These are phyloP conservation scores for Citrus inodora DNA, from an alignment of 345 rosid genomes.

Conservation along the genomic window DNA sequence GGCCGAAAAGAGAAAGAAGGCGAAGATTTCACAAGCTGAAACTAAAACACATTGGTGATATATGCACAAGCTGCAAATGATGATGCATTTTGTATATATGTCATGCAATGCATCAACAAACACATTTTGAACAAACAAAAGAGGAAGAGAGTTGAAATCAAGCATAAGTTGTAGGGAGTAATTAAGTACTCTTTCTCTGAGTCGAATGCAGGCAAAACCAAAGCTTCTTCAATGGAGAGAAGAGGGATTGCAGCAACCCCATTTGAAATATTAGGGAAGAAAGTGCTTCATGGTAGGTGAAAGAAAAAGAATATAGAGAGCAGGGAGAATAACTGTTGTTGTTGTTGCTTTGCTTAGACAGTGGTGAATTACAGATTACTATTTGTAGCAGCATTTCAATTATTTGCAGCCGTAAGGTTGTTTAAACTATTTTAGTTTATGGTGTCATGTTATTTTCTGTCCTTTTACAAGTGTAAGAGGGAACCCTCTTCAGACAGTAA, in stretches of 20 bases:
- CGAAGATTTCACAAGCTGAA: not conserved
- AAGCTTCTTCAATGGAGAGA: conserved; percentile 41
- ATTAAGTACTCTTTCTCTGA: conserved; percentile 23
- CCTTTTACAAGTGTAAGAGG: conserved; percentile 6
- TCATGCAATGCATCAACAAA: too few relatives aligned
- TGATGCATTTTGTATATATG: too few relatives aligned
- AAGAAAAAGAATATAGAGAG: conserved; percentile 13
- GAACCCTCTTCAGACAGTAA: not conserved
- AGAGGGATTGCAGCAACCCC: conserved; percentile 36
- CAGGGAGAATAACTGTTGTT: not conserved
- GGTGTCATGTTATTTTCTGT: conserved; percentile 17
- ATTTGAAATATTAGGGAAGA: conserved; percentile 12
- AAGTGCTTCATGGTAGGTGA: conserved; percentile 18
- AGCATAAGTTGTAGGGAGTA: not conserved
- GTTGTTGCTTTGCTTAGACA: conserved; percentile 20
- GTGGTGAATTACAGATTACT: conserved; percentile 7
- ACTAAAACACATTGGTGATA: not conserved
- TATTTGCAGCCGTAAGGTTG: conserved; percentile 9
- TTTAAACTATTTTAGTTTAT: not conserved
- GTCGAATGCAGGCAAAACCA: conserved; percentile 30
- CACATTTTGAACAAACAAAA: not conserved
- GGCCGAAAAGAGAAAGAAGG: not conserved
- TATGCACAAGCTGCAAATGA: not conserved
- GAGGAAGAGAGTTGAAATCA: not conserved
- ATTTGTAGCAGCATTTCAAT: conserved; percentile 9